A percentile compares a stretch with the other conserved stretches of the same genome.
These are phyloP conservation scores for Carnegiea gigantea DNA, from an alignment of 179 eudicot genomes.

Conservation along the genomic window DNA sequence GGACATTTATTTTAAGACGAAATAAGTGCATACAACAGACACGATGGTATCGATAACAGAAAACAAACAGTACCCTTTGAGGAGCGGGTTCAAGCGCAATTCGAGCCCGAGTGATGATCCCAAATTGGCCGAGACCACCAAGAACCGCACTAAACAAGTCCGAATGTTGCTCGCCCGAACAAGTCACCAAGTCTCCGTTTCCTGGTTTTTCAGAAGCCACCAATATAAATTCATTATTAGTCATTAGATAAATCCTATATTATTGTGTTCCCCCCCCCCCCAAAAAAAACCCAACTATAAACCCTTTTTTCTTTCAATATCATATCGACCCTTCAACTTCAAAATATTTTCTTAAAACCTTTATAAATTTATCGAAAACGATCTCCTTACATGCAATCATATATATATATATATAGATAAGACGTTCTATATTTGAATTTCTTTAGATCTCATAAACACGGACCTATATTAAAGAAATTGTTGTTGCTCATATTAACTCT, in stretches of 20 bases:
- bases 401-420: too few species aligned
- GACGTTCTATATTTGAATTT: too few species aligned
- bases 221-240: neutral
- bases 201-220: slow-evolving; percentile 38
- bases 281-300: too few species aligned
- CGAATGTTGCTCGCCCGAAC: slow-evolving; percentile 57
- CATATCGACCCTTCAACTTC: too few species aligned
- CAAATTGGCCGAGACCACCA: slow-evolving; percentile 95
- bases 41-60: too few species aligned
- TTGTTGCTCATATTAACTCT: too few species aligned
- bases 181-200: slow-evolving; percentile 64
- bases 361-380: too few species aligned
- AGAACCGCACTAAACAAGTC: slow-evolving; percentile 74
- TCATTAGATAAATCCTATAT: neutral
- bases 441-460: too few species aligned
- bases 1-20: neutral
- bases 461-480: too few species aligned
- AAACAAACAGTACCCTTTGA: slow-evolving; percentile 48
- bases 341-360: too few species aligned
- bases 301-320: neutral
- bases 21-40: too few species aligned
- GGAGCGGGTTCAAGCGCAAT: slow-evolving; percentile 90
- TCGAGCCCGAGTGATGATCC: slow-evolving; percentile 86
- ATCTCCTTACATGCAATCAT: too few species aligned
- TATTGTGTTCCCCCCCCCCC: neutral